Base-by-base conservation (phyloP, 176 grass and related monocot genomes). In the Aegilops tauschii region DNA sequence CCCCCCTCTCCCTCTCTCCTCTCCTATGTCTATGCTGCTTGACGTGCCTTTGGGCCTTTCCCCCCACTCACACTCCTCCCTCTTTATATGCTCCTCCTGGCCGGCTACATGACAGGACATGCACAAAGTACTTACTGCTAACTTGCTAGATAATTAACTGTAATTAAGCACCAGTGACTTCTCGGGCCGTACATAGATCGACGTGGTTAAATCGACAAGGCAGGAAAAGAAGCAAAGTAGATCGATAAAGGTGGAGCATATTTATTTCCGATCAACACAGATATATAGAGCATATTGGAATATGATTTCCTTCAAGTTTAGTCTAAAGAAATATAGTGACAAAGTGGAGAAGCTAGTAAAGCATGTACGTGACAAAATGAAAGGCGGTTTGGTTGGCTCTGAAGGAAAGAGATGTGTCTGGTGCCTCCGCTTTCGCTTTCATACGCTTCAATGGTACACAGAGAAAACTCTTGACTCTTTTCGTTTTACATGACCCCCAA, bases 141-240 rank as follows among this genome's bases (percentile, higher is more conserved):
- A 54, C n/a, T 25, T 23, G 9, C 9, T 63, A 0, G 0, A 3
- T 76, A 76, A 20, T 54, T 31, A 16, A 50, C 9, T 50, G 7
- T 30, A 50, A 52, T 50, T 32, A 49, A 67, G 40, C 27, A 31
- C 31, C 1, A 13, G 0, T n/a, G 69, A 7, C 50, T 3, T 45
- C 34, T 32, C 76, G 21, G 20, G 35, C 39, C 31, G 23, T 32
- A 34, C 9, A 18, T 12, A 72, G 67, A 49, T 21, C 0, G 1
- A 21, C 20, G 18, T 21, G 56, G 56, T 59, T 52, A 31, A 12
- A 83, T 58, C 67, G 72, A 54, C 68, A 67, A 59, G 68, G 23
- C 31, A 67, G 32, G 34, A 85, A 79, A 79, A 71, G 10, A 73
- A 59, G 56, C 17, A 80, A 65, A 74, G 54, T 29, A 81, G 35